A percentile compares a stretch with the other conserved stretches of the same genome.
Conservation (phyloP, 352 stramenopile genomes). For the Phytophthora pinifolia region DNA sequence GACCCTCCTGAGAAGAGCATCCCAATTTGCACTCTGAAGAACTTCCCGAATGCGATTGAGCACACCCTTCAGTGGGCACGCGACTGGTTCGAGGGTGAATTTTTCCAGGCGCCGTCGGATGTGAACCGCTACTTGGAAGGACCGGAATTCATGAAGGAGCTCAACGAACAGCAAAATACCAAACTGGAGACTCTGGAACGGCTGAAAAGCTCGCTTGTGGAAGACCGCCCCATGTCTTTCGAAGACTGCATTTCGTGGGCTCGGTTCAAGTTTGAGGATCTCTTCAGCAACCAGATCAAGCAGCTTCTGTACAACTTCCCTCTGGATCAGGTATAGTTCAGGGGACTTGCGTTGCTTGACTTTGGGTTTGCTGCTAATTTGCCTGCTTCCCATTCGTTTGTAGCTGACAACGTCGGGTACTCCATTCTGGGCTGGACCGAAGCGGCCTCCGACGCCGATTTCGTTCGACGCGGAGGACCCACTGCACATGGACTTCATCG, state of each 20-base stretch:
- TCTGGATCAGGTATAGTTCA: slow-evolving; percentile 79
- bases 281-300: slow-evolving; percentile 98
- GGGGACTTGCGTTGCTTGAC: slow-evolving; percentile 4
- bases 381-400: not conserved
- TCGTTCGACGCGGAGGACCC: slow-evolving; percentile 91
- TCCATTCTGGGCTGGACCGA: slow-evolving; percentile 98
- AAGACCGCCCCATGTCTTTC: slow-evolving; percentile 90
- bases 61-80: slow-evolving; percentile 99
- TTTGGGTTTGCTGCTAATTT: slow-evolving; percentile 5
- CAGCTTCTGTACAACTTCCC: slow-evolving; percentile 99
- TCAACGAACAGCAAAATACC: slow-evolving; percentile 96
- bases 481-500: slow-evolving; percentile 96
- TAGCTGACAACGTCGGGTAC: slow-evolving; percentile 94
- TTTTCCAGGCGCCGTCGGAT: slow-evolving; percentile 97
- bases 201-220: slow-evolving; percentile 92
- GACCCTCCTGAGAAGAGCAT: slow-evolving; percentile 99
- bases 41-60: slow-evolving; percentile 99
- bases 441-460: slow-evolving; percentile 95
- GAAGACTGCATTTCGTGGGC: slow-evolving; percentile 98
- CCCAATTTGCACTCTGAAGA: slow-evolving; percentile 99
- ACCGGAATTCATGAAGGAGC: slow-evolving; percentile 89
- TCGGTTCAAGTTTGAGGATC: slow-evolving; percentile 96
- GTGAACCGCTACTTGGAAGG: slow-evolving; percentile 93
- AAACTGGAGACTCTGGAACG: slow-evolving; percentile 96
- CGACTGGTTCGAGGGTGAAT: slow-evolving; percentile 99